Evolutionary conservation across 768 basidiomycete genomes (phyloP).

Genomic region (Tephrocybe sp.): DNA sequence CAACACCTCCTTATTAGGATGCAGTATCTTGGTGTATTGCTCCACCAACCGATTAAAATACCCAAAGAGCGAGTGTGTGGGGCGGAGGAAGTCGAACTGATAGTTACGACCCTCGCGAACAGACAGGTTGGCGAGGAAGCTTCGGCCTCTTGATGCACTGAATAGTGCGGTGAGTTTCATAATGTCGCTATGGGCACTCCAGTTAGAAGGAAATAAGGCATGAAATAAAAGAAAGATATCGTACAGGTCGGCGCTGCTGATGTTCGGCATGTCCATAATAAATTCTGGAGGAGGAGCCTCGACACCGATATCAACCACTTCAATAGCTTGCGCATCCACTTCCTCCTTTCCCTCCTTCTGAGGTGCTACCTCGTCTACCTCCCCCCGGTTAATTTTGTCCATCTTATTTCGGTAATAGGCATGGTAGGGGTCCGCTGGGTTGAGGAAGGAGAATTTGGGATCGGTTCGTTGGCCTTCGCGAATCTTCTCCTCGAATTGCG

Average conservation of each 20-base stretch:
- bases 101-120: conserved; percentile 91
- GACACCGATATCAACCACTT: conserved; percentile 60
- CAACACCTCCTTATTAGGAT: conserved; percentile 75
- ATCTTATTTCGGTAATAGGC: conserved; percentile 94
- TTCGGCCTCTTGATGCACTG: conserved; percentile 86
- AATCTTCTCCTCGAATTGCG: conserved; percentile 94
- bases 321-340: conserved; percentile 31
- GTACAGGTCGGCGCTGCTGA: conserved; percentile 87
- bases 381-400: conserved; percentile 77
- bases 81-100: conserved; percentile 96
- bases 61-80: conserved; percentile 92
- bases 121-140: conserved; percentile 83
- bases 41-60: conserved; percentile 98
- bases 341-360: conserved; percentile 44
- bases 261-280: conserved; percentile 80
- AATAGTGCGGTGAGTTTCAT: conserved; percentile 96
- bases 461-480: conserved; percentile 94
- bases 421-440: conserved; percentile 96
- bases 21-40: conserved; percentile 88
- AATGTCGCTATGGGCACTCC: conserved; percentile 63
- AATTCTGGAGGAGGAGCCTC: conserved; percentile 84
- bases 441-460: conserved; percentile 98
- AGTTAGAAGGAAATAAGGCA: conserved; percentile 1
- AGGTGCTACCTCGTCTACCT: conserved; percentile 56
- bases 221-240: conserved; percentile 30